Evolutionary conservation across 768 basidiomycete species (phyloP).

Genomic region (Leccinum incarnatum): DNA sequence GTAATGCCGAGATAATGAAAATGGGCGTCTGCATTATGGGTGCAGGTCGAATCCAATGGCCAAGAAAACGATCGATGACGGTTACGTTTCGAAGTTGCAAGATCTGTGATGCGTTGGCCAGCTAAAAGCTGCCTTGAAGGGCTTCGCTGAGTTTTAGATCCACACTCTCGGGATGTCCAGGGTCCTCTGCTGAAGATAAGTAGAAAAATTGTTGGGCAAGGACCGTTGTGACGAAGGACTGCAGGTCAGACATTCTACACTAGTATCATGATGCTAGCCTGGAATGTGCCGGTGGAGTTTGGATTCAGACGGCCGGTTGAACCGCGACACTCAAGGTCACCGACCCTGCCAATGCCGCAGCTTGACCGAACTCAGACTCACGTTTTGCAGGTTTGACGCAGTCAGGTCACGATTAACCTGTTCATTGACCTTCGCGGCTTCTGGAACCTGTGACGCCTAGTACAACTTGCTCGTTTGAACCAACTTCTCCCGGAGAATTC

Average conservation of each 20-base stretch:
- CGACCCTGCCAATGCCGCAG: not conserved
- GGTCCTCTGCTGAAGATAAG: not conserved
- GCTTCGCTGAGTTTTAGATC: not conserved
- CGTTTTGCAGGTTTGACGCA: not conserved
- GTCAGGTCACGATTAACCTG: not conserved
- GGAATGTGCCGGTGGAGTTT: constrained; percentile 2
- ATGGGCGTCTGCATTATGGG: constrained; percentile 6
- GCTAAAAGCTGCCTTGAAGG: not conserved
- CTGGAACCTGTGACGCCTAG: not conserved
- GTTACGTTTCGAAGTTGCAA: not conserved
- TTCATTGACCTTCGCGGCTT: not conserved
- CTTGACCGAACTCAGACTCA: constrained; percentile 1
- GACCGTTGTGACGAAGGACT: not conserved
- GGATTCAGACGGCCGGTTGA: not conserved
- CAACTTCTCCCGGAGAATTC: not conserved
- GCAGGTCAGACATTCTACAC: too few relatives aligned
- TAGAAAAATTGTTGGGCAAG: not conserved
- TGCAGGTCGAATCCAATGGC: not conserved
- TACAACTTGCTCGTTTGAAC: not conserved
- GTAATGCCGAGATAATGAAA: constrained; percentile 17
- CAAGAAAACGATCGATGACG: not conserved
- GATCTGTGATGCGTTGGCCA: not conserved
- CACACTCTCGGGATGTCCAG: not conserved
- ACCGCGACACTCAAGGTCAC: not conserved
- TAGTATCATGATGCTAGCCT: too few relatives aligned